Base-by-base conservation (phyloP, 176 grass and related monocot genomes). In the Panicum miliaceum region DNA sequence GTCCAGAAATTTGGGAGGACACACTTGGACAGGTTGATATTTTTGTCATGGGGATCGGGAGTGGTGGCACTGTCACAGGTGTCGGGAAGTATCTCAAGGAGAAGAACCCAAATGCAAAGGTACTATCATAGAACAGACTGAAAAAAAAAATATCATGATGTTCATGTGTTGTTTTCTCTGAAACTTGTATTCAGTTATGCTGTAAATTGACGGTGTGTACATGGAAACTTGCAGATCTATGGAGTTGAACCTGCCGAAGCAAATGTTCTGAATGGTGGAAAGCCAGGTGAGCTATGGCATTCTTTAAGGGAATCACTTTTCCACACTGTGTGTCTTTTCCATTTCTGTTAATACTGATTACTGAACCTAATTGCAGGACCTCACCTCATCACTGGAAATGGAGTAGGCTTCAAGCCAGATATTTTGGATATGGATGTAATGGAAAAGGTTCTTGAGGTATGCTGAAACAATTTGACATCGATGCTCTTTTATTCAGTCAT, bases 351-450 rank as follows among this genome's bases (percentile, higher is more conserved):
- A 83, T 71, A 54, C 29, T 42, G 9, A 56, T 73, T 35, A 20
- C 10, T 38, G 34, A 71, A 89, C 27, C 42, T 83, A 34, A 73
- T 78, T 89, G 5, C 75, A 97, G 94, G 94, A 16, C 90, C 90
- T 80, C 92, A 97, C 65, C 88, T 92, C 69, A 97, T 97, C 25
- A 97, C 92, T 84, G 95, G 95, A 51, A 97, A 97, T 77, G 95
- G 92, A 76, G 95, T 97, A 66, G 95, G 95, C 25, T 97, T 97
- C 61, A 97, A 97, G 84, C 95, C 95, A 20, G 83, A 87, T 65
- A 98, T 98, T 86, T 84, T 98, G 82, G 91, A 95, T 72, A 98
- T 95, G 92, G 91, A 98, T 89, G 64, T 98, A 34, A 95, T 98
- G 92, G 92, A 98, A 19, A 78, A 94, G 86, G 93, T 98, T 90